These are phyloP conservation scores for Pleurotus platypus DNA, from an alignment of 768 basidiomycete species.

Conservation along the genomic window DNA sequence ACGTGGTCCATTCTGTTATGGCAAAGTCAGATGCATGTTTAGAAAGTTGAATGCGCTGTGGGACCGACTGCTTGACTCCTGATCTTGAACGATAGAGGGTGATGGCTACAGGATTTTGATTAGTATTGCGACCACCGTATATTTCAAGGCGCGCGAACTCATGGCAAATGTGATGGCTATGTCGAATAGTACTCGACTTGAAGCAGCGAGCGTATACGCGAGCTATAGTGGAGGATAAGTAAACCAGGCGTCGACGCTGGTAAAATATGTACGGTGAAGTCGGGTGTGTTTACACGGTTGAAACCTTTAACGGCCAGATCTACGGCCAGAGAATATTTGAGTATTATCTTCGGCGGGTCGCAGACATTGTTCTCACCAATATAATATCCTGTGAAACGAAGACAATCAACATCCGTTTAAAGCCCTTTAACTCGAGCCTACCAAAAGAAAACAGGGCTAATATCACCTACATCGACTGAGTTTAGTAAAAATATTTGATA, in stretches of 20 bases:
- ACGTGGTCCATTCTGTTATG: slow-evolving; percentile 4
- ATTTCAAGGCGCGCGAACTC: neutral
- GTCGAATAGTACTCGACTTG: slow-evolving; percentile 1
- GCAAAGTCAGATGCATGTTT: neutral
- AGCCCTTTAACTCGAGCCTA: neutral
- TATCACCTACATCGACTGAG: neutral
- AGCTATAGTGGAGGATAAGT: neutral
- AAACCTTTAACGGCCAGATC: neutral
- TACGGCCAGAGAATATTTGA: neutral
- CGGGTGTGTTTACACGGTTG: slow-evolving; percentile 1
- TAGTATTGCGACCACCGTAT: neutral
- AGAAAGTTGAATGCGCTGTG: neutral
- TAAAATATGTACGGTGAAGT: neutral
- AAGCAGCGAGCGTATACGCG: neutral
- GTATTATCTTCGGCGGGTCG: no score
- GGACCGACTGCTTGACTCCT: neutral
- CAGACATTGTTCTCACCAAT: no score
- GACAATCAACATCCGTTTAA: no score
- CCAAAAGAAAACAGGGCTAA: slow-evolving; percentile 1
- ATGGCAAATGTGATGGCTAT: neutral
- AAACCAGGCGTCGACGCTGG: neutral
- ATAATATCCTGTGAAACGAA: no score
- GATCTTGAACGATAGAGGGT: slow-evolving; percentile 3
- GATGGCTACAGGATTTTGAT: neutral
- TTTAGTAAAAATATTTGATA: no score